phyloP scores from a whole-genome alignment of 2,329 filamentous ascomycete species.

The Fusarium mexicanum region DNA sequence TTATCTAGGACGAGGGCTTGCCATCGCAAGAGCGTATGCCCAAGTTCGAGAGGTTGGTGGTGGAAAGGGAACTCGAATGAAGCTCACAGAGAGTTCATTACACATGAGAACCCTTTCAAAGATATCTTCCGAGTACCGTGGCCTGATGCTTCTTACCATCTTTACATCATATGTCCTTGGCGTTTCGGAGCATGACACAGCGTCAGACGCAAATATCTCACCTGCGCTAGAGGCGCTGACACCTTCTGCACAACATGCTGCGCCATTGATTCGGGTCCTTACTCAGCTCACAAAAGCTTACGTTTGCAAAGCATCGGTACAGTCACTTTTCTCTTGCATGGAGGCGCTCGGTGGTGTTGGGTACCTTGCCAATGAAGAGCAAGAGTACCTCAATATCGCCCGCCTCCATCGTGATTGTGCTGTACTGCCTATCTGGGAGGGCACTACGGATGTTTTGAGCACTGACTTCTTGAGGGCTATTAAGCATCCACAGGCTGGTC shows the following conservation, averaged over 20 bases:
- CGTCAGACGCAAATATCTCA: constrained; percentile 4
- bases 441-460: constrained; percentile 76
- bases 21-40: constrained; percentile 66
- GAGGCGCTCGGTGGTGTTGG: constrained; percentile 73
- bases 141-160: constrained; percentile 64
- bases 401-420: constrained; percentile 71
- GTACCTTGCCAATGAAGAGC: constrained; percentile 70
- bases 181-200: constrained; percentile 57
- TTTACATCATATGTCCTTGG: constrained; percentile 66
- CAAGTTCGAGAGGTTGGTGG: constrained; percentile 63
- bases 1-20: constrained; percentile 65
- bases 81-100: constrained; percentile 61
- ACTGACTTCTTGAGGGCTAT: constrained; percentile 59
- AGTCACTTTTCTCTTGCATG: constrained; percentile 66
- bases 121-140: constrained; percentile 64
- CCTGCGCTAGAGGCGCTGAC: constrained; percentile 45
- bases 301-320: constrained; percentile 60
- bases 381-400: constrained; percentile 72
- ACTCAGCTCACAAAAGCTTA: constrained; percentile 70
- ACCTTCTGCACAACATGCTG: constrained; percentile 46
- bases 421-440: constrained; percentile 76
- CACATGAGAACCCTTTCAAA: constrained; percentile 69
- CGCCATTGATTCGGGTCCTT: constrained; percentile 63
- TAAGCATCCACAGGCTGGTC: constrained; percentile 55
- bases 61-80: constrained; percentile 54